These are phyloP conservation scores for Fusarium compactum DNA, from an alignment of 2,329 filamentous ascomycete genomes.

Conservation along the genomic window DNA sequence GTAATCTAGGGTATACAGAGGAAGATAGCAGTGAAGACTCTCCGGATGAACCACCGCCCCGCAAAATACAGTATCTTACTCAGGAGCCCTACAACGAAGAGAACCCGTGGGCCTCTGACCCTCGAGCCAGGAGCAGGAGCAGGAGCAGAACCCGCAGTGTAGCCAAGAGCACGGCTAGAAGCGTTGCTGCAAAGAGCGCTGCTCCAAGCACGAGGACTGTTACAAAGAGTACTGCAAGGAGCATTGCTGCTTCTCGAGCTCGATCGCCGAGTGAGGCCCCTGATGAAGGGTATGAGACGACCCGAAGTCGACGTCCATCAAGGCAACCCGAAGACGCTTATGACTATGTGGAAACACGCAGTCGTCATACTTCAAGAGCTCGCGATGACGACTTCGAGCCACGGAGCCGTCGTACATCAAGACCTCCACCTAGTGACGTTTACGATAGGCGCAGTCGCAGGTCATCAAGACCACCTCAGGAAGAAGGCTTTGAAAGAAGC, in stretches of 20 bases:
- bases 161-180: conserved; percentile 35
- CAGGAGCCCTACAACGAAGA: conserved; percentile 38
- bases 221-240: conserved; percentile 41
- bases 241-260: conserved; percentile 37
- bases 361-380: conserved; percentile 34
- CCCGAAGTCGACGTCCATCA: conserved; percentile 56
- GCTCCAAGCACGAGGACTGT: conserved; percentile 38
- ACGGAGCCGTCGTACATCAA: conserved; percentile 36
- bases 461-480: conserved; percentile 52
- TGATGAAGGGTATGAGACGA: conserved; percentile 51
- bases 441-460: conserved; percentile 58
- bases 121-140: conserved; percentile 36
- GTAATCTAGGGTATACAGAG: conserved; percentile 44
- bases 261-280: conserved; percentile 48
- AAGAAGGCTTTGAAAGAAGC: conserved; percentile 55
- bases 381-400: conserved; percentile 31
- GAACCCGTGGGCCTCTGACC: conserved; percentile 28
- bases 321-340: conserved; percentile 48
- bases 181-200: conserved; percentile 30
- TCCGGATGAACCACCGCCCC: conserved; percentile 26
- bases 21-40: conserved; percentile 47
- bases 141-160: conserved; percentile 36
- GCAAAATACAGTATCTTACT: conserved; percentile 43
- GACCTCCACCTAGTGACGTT: conserved; percentile 37
- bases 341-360: conserved; percentile 40